These are phyloP conservation scores for barrel medic (Medicago truncatula) DNA, from an alignment of 306 rosid genomes.

Conservation along the genomic window MtrunA17r5.0-ANR NC_053042.1:35521501-35522000, in stretches of 20 bases:
- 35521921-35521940: constrained; percentile 26
- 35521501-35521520: neutral
- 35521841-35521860: neutral
- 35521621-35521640: constrained; percentile 62
- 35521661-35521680: constrained; percentile 52
- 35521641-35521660: constrained; percentile 49
- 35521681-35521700: constrained; percentile 54
- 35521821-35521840: constrained; percentile 32
- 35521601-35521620: constrained; percentile 83
- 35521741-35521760: constrained; percentile 99
- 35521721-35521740: constrained; percentile 83
- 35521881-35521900: constrained; percentile 18
- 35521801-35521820: constrained; percentile 26
- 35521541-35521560: neutral
- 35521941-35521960: constrained; percentile 25
- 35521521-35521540: constrained; percentile 4
- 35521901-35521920: constrained; percentile 25
- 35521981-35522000: constrained; percentile 22
- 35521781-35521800: constrained; percentile 87
- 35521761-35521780: constrained; percentile 98
- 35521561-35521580: constrained; percentile 26
- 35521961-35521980: constrained; percentile 25
- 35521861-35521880: constrained; percentile 2
- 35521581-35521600: constrained; percentile 24
- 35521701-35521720: constrained; percentile 73